Base-by-base conservation (phyloP, 345 rosid species). In the Eucalyptus tenuipes region DNA sequence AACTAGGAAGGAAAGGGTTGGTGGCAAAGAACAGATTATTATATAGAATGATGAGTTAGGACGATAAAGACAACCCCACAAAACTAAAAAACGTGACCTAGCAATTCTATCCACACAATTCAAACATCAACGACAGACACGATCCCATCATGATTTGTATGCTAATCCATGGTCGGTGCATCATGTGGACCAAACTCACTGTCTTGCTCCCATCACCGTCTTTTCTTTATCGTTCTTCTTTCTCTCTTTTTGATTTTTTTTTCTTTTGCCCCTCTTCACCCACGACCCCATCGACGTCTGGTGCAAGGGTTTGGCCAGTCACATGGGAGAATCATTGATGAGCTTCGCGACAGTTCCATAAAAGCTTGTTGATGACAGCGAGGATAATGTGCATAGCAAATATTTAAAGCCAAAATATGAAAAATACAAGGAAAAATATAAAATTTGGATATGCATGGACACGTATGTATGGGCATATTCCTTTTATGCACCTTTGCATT, bases 271-370 rank as follows among this genome's bases (percentile, higher is more conserved):
- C 45, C 66, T 6, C 87, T 22, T 33, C n/a, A 18, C 47, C 22
- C 40, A 18, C 87, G 40, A 9, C 27, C 57, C 87, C 40, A 85
- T 49, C 87, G 10, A 37, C 13, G 25, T 50, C 50, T 15, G 17
- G 87, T 15, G 86, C 53, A 49, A 18, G 37, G 10, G 55, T 47
- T 27, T 47, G 55, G 86, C 50, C 53, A 15, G 27, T 88, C 92
- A 93, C 91, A 90, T 90, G 92, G 89, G 90, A 48, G 90, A 90
- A 87, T 91, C 91, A 94, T 93, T 93, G 88, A 92, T 93, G 90
- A 40, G 91, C 90, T 89, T 92, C 94, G 89, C 85, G 95, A 94
- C 94, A 94, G 6, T 89, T 94, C 92, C 88, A 91, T 85, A 87
- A 91, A 92, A 89, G 93, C 75, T 33, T 31, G 87, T 48, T 87